Evolutionary conservation across 2,329 filamentous ascomycete genomes (phyloP), one percentile per base, ranked within the genome.

Genomic region (Hypoxylon sp.): DNA sequence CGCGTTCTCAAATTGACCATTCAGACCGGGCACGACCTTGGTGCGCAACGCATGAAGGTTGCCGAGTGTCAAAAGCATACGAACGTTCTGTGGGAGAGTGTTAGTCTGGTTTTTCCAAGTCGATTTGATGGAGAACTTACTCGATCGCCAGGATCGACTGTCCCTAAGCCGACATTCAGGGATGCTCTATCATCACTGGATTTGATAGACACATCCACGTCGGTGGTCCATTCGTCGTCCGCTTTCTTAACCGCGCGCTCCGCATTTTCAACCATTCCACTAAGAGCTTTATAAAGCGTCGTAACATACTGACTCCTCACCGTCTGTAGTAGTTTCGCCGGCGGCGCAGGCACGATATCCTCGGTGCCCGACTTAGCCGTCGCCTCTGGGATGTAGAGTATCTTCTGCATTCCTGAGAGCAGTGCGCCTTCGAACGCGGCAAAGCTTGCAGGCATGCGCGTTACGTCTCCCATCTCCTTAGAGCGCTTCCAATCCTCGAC

Each of bases 221-320:
- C 79, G 2, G 79, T 78, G 0, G 79, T 82, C 84, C 84, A 87
- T 54, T 86, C 83, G 57, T 86, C 83, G 41, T 88, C 86, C 0
- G 84, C 78, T 65, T 85, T 86, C 65, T 87, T 85, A 11, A 87
- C 74, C 2, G 88, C 83, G 55, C 87, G 86, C 75, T 98, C 92
- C 2, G 95, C 94, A 74, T 97, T 98, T 75, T 98, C 95, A 1
- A 99, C 92, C 87, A 99, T 94, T 18, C 94, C 95, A 68, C 91
- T 96, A 31, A 99, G 78, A 5, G 92, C 92, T 73, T 96, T 96
- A 76, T 98, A 98, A 38, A 99, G 78, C 55, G 93, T 97, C 5
- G 89, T 92, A 13, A 97, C 92, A 70, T 99, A 99, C 70, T 96
- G 92, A 63, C 88, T 89, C 63, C 93, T 86, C 13, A 98, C 92